These are phyloP conservation scores for Fusarium mangiferae DNA, from an alignment of 2,329 filamentous ascomycete species.

Conservation along the genomic window DNA sequence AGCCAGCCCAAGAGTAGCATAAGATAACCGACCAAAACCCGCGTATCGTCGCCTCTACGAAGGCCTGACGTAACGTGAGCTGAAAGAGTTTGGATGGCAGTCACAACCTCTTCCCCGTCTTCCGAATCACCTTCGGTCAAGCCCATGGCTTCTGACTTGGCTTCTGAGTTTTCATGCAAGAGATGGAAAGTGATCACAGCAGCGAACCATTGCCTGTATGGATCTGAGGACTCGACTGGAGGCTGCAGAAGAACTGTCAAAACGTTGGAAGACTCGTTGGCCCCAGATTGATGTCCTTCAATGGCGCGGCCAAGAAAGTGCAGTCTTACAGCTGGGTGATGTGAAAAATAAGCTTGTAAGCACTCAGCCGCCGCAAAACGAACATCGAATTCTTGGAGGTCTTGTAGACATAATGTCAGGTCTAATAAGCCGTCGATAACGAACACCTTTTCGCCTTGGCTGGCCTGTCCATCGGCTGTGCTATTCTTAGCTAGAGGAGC, in stretches of 20 bases:
- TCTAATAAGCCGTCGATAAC: slow-evolving; percentile 95
- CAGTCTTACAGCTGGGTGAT: slow-evolving; percentile 80
- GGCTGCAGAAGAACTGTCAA: slow-evolving; percentile 82
- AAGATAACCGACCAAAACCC: slow-evolving; percentile 84
- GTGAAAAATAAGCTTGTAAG: slow-evolving; percentile 90
- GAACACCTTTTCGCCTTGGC: slow-evolving; percentile 74
- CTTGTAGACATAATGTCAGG: slow-evolving; percentile 75
- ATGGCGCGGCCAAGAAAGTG: slow-evolving; percentile 92
- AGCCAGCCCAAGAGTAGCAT: slow-evolving; percentile 92
- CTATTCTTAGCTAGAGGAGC: slow-evolving; percentile 60
- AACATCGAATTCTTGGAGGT: slow-evolving; percentile 77
- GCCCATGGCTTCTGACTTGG: slow-evolving; percentile 81
- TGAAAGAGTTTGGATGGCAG: slow-evolving; percentile 87
- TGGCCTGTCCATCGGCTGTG: slow-evolving; percentile 54
- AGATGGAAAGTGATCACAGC: slow-evolving; percentile 88
- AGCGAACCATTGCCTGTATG: slow-evolving; percentile 91
- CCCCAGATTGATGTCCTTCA: slow-evolving; percentile 80
- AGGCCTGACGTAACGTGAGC: slow-evolving; percentile 86
- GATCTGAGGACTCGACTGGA: slow-evolving; percentile 73
- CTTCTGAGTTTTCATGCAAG: slow-evolving; percentile 80
- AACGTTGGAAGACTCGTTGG: slow-evolving; percentile 88
- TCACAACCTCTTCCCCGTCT: slow-evolving; percentile 93
- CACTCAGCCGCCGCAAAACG: slow-evolving; percentile 89
- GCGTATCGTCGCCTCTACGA: slow-evolving; percentile 79
- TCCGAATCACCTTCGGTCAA: slow-evolving; percentile 90